Conservation (phyloP, 1,139 yeast genomes). For the Suhomyces terraborum region DNA sequence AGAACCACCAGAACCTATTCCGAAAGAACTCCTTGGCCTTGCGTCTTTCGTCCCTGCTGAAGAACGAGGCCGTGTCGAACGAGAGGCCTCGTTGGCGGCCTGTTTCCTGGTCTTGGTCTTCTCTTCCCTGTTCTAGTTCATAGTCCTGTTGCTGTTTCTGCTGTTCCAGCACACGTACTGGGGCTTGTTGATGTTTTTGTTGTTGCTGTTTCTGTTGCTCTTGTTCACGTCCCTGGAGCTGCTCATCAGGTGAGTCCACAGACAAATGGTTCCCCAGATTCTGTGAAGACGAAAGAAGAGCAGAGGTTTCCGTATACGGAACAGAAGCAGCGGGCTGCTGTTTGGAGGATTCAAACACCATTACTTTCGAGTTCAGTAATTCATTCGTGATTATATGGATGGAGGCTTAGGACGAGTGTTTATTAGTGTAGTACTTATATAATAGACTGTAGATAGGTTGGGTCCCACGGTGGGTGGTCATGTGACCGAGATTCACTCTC, state of each 20-base stretch:
- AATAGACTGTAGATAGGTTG: not conserved
- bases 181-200: too few species aligned
- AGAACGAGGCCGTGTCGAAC: not conserved
- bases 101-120: not conserved
- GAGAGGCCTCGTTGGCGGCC: not conserved
- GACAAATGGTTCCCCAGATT: not conserved
- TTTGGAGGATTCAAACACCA: slow-evolving; percentile 1
- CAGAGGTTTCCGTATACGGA: slow-evolving; percentile 4
- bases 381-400: slow-evolving; percentile 3
- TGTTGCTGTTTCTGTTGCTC: not conserved
- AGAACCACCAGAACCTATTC: slow-evolving; percentile 51
- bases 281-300: not conserved
- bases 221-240: not conserved
- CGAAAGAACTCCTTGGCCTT: slow-evolving; percentile 7
- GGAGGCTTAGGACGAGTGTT: not conserved
- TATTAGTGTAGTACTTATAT: not conserved
- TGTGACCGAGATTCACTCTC: not conserved
- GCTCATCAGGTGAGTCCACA: not conserved
- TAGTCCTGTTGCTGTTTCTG: too few species aligned
- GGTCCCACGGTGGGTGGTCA: not conserved
- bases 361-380: not conserved
- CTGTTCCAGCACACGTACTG: too few species aligned
- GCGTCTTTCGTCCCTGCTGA: not conserved
- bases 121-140: not conserved
- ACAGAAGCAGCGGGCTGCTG: not conserved